Evolutionary conservation across 441 rosid genomes (phyloP).

Genomic region (Pelargonium fulgidum): DNA sequence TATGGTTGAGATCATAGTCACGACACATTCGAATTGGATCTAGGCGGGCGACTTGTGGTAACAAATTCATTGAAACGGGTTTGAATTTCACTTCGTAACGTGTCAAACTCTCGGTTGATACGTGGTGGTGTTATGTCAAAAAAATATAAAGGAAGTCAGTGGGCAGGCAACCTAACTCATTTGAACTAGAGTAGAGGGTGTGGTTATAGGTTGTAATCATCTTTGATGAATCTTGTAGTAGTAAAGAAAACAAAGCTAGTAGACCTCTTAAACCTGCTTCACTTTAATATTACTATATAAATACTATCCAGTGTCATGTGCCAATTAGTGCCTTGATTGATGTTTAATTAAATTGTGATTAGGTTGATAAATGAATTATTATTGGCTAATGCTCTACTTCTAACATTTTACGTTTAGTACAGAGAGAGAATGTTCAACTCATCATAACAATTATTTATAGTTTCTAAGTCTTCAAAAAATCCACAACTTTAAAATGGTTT

Average conservation of each 20-base stretch:
- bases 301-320: background rate
- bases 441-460: too few relatives aligned
- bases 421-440: too few relatives aligned
- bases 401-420: background rate
- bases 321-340: constrained; percentile 22
- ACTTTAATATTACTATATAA: constrained; percentile 10
- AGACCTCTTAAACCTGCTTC: constrained; percentile 20
- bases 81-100: too few relatives aligned
- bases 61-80: too few relatives aligned
- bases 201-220: background rate
- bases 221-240: constrained; percentile 6
- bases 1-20: too few relatives aligned
- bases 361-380: background rate
- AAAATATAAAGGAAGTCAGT: constrained; percentile 13
- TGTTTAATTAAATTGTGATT: constrained; percentile 7
- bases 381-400: background rate
- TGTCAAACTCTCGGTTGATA: background rate
- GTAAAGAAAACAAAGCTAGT: background rate
- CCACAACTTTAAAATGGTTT: too few relatives aligned
- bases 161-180: constrained; percentile 26
- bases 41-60: too few relatives aligned
- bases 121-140: background rate
- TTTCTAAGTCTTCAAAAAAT: too few relatives aligned
- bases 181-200: background rate
- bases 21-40: too few relatives aligned